Evolutionary conservation across 176 grass and related monocot genomes (phyloP), one percentile per base, ranked within the genome.

Genomic region (Cenchrus fungigraminus): DNA sequence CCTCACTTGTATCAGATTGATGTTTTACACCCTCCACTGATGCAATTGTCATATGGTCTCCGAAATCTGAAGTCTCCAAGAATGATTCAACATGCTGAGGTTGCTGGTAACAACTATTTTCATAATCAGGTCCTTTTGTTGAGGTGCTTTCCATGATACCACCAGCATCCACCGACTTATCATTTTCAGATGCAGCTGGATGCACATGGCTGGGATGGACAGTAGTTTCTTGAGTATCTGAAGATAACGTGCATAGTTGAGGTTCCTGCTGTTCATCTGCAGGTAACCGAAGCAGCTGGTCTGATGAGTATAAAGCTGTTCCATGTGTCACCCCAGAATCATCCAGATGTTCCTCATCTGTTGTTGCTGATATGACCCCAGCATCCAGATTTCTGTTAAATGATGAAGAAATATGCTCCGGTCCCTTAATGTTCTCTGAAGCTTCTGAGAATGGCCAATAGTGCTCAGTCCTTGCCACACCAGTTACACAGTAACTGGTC

Each of bases 401-500:
- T 62, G 76, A 69, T 84, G 62, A 77, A 75, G 54, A 12, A 56
- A 71, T 40, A 65, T 4, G 6, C n/a, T 17, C 58, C 6, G 43
- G 44, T 75, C 68, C 66, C 12, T 88, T 78, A 50, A 43, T 83
- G 51, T 83, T 77, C 20, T 80, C 70, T 70, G 68, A 77, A 76
- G 25, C 4, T 19, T 85, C 82, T 52, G 76, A 79, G 70, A 78
- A 76, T 77, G 46, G 59, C 20, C 6, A 44, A 20, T 59, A 79
- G 77, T 80, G 71, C 79, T 79, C 86, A 43, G 34, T 73, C 78
- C 46, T 64, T 82, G 67, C 42, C 65, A 59, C 59, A 90, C 28
- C 58, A 44, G 22, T 62, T 84, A 52, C 59, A 55, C n/a, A 12
- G 7, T 44, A 31, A 55, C 22, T 19, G 37, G 76, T 47, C 52